phyloP scores from a whole-genome alignment of 441 rosid genomes.

The Populus tomentosa region DNA sequence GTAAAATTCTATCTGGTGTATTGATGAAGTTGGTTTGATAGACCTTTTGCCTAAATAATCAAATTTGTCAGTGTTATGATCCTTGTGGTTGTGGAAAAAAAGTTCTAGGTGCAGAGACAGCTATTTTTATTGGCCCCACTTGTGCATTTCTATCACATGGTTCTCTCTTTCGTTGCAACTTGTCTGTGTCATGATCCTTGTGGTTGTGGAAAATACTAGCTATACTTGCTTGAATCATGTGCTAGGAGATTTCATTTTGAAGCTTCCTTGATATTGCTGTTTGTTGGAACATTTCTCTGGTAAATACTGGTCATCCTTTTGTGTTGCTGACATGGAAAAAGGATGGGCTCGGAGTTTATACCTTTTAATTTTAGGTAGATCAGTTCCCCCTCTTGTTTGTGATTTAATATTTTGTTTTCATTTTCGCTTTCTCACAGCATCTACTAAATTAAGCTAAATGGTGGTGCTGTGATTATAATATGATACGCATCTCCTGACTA shows the following conservation, averaged over 20 bases:
- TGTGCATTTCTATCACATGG: neutral
- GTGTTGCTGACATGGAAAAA: neutral
- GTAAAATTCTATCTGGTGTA: neutral
- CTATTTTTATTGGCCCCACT: neutral
- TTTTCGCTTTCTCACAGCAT: neutral
- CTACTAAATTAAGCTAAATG: neutral
- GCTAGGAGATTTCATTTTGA: neutral
- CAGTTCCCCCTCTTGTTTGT: neutral
- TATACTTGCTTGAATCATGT: neutral
- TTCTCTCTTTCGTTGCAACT: neutral
- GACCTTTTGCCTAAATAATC: neutral
- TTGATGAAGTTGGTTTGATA: conserved; percentile 3
- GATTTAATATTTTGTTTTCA: neutral
- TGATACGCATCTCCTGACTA: neutral
- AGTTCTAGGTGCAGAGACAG: too few species aligned
- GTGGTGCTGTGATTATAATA: neutral
- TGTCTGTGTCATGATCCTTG: too few species aligned
- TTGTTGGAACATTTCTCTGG: neutral
- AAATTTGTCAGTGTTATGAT: neutral
- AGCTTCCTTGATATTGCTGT: neutral
- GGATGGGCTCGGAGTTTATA: neutral
- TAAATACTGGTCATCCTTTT: neutral
- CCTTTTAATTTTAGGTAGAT: neutral
- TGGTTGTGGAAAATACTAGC: too few species aligned
- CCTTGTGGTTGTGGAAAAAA: neutral